Evolutionary conservation across 73 alveolate genomes (phyloP).

Genomic region (Uronychia setigera): DNA sequence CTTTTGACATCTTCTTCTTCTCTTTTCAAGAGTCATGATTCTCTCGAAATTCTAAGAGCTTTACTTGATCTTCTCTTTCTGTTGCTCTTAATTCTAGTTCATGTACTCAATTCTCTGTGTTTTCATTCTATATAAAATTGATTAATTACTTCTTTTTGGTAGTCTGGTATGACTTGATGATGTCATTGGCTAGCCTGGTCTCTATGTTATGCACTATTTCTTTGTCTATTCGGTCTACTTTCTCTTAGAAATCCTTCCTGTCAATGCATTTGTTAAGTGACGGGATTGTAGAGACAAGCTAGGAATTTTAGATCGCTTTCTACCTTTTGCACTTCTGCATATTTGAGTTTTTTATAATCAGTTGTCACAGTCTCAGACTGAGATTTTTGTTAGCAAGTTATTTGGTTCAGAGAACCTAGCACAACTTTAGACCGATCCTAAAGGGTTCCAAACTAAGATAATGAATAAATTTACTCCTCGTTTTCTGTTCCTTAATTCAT

Average conservation of each 20-base stretch:
- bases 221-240: background rate
- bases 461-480: background rate
- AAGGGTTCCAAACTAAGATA: background rate
- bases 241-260: background rate
- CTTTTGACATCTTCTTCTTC: background rate
- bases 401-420: background rate
- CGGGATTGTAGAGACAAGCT: background rate
- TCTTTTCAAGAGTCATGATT: background rate
- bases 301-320: background rate
- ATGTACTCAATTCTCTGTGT: background rate
- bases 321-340: background rate
- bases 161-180: background rate
- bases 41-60: background rate
- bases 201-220: background rate
- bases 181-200: slow-evolving; percentile 3
- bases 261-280: slow-evolving; percentile 5
- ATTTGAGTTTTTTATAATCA: background rate
- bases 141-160: background rate
- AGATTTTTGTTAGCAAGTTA: background rate
- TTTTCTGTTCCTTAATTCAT: background rate
- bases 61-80: no score
- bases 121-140: background rate
- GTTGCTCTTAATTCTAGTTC: background rate
- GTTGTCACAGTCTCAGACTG: background rate
- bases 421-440: background rate